Base-by-base conservation (phyloP, 345 rosid species). In the Populus alba region DNA sequence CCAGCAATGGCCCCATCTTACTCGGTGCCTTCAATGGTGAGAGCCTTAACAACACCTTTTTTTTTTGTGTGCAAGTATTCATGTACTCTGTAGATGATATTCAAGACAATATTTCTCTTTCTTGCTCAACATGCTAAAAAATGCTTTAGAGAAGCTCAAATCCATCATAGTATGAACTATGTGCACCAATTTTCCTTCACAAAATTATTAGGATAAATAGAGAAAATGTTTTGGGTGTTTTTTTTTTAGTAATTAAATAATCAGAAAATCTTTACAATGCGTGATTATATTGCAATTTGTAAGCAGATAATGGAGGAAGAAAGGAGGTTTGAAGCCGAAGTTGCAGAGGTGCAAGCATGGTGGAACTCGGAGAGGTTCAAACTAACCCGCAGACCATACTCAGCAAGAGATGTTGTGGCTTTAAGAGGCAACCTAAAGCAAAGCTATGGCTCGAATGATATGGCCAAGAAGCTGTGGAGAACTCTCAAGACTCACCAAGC, bases 301-400 rank as follows among this genome's bases (percentile, higher is more conserved):
- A 43, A 66, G 35, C 80, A 92, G 98, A 90, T 95, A 63, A 79
- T 94, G 97, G 95, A 91, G 83, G 99, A 96, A 84, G 98, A 96
- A 88, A 92, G 97, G 71, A 87, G 93, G 83, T 90, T 89, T 55
- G 97, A 94, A 78, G 92, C 92, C 2, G 98, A 94, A 84, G 95
- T 94, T 49, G 95, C 95, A 70, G 97, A 94, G 83, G 94, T 92
- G 89, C 97, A 94, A 81, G 87, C 97, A 78, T 92, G 98, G 99
- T 96, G 97, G 98, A 90, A 85, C 91, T 75, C 92, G 2, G 99
- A 94, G 91, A 88, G 99, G 93, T 96, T 96, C 98, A 89, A 84
- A 90, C 92, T 96, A 74, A 92, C 94, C 74, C 79, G 81, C 53
- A 81, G 97, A 77, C 97, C 98, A 13, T 94, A 94, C 86, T 75